phyloP scores from a whole-genome alignment of 1,284 basidiomycete species.

The Boletus mariae region DNA sequence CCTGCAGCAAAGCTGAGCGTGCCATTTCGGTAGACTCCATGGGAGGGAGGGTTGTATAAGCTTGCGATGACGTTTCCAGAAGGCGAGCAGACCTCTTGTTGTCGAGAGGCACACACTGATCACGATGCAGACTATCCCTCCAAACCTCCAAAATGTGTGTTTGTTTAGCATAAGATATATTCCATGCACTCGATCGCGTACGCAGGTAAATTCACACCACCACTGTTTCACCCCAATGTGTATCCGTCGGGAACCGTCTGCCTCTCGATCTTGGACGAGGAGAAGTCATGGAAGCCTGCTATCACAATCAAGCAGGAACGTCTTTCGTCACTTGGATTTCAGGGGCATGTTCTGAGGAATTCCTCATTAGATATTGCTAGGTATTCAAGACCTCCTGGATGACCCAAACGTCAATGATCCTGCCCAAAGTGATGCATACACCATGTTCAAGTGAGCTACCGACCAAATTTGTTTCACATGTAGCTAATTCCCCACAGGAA shows the following conservation, averaged over 20 bases:
- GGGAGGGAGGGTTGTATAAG: slow-evolving; percentile 96
- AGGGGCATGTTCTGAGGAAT: neutral
- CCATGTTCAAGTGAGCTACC: slow-evolving; percentile 86
- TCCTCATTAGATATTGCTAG: slow-evolving; percentile 76
- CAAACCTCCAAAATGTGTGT: slow-evolving; percentile 90
- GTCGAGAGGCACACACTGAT: slow-evolving; percentile 2
- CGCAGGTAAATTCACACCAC: slow-evolving; percentile 93
- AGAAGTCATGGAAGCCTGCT: slow-evolving; percentile 98
- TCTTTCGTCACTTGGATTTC: slow-evolving; percentile 3
- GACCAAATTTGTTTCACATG: neutral
- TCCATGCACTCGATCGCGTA: slow-evolving; percentile 5
- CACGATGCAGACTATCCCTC: slow-evolving; percentile 80
- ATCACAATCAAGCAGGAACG: slow-evolving; percentile 97
- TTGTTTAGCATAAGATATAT: neutral
- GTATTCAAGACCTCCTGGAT: slow-evolving; percentile 91
- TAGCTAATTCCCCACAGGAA: slow-evolving; percentile 53
- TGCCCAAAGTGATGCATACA: slow-evolving; percentile 95
- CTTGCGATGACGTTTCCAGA: slow-evolving; percentile 93
- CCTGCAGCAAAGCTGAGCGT: slow-evolving; percentile 15
- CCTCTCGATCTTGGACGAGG: slow-evolving; percentile 96
- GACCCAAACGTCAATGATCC: slow-evolving; percentile 95
- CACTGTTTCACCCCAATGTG: slow-evolving; percentile 97
- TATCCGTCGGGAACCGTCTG: slow-evolving; percentile 99
- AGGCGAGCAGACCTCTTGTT: slow-evolving; percentile 46
- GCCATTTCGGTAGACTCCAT: slow-evolving; percentile 70